These are phyloP conservation scores for Rhodomyrtus psidioides DNA, from an alignment of 441 rosid species.

Conservation along the genomic window DNA sequence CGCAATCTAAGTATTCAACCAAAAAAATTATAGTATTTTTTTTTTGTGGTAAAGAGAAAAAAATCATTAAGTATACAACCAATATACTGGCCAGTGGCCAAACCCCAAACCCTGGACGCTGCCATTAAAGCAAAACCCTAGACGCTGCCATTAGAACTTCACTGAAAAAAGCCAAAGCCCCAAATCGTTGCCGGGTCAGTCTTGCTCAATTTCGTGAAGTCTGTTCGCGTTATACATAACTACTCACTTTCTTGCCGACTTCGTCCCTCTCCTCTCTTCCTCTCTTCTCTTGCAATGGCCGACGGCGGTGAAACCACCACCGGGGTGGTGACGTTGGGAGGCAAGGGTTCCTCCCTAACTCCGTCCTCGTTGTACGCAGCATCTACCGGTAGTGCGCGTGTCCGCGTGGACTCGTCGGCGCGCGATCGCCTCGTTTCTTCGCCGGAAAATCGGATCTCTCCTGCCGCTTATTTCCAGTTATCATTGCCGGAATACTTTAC, in stretches of 20 bases:
- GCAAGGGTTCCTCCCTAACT: constrained; percentile 54
- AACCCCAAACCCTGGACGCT: background rate
- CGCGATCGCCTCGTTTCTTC: constrained; percentile 27
- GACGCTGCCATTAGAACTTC: background rate
- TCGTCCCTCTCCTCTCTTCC: background rate
- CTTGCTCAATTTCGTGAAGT: too few relatives aligned
- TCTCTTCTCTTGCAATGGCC: background rate
- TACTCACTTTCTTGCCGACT: too few relatives aligned
- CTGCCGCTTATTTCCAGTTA: constrained; percentile 8
- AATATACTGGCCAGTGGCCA: background rate
- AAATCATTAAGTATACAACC: too few relatives aligned
- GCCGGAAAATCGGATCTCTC: background rate
- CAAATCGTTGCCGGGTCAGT: background rate
- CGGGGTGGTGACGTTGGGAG: constrained; percentile 32
- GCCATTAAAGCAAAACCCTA: background rate
- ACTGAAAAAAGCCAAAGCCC: background rate
- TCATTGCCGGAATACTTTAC: constrained; percentile 15
- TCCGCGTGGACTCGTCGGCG: constrained; percentile 45
- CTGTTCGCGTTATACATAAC: too few relatives aligned
- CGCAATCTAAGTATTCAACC: too few relatives aligned
- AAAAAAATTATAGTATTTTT: too few relatives aligned
- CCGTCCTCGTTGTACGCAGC: constrained; percentile 38
- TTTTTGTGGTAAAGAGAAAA: too few relatives aligned
- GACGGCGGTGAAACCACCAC: background rate
- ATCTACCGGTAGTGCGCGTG: constrained; percentile 30